Base-by-base conservation (phyloP, 1,284 basidiomycete genomes). In the Fistulinella staudtii region DNA sequence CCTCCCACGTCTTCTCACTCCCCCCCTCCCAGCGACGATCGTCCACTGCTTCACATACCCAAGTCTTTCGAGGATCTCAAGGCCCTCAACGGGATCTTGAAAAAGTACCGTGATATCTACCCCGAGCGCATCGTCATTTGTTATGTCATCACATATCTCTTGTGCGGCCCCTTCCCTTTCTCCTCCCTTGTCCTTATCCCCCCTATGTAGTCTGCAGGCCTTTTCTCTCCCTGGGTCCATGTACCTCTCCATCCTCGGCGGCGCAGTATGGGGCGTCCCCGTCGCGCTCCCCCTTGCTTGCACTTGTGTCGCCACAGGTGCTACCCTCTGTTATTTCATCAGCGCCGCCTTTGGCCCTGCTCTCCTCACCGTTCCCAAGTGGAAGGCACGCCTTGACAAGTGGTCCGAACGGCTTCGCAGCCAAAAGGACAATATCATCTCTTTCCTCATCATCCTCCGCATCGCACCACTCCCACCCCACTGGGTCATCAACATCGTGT, bases 171-270 rank as follows among this genome's bases (percentile, higher is more conserved):
- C 17, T 38, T 14, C 30, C 39, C 9, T 17, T 8, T 29, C 8
- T 11, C 33, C 28, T 34, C 18, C 6, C 51, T 5, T 10, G 14
- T 34, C 18, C 48, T 64, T 36, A 53, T 55, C 37, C 41, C 3
- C 13, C n/a, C n/a, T n/a, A n/a, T 30, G 8, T 62, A 93, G 92
- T 67, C 76, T 98, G 4, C 95, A 99, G 73, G 91, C 93, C 0
- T 99, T 98, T 68, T 93, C 91, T 2, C 77, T 99, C 5, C 95
- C 95, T 0, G 95, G 95, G 0, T 95, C 92, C 18, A 98, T 98
- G 94, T 99, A 99, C 65, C 80, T 99, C 49, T 93, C 91, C 40
- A 97, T 98, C 60, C 82, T 98, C 8, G 93, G 90, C 11, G 95
- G 95, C 24, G 95, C 95, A 0, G 85, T 98, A 6, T 99, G 93